These are phyloP conservation scores for Priceomyces castillae DNA, from an alignment of 805 yeast species.

Conservation along the genomic window DNA sequence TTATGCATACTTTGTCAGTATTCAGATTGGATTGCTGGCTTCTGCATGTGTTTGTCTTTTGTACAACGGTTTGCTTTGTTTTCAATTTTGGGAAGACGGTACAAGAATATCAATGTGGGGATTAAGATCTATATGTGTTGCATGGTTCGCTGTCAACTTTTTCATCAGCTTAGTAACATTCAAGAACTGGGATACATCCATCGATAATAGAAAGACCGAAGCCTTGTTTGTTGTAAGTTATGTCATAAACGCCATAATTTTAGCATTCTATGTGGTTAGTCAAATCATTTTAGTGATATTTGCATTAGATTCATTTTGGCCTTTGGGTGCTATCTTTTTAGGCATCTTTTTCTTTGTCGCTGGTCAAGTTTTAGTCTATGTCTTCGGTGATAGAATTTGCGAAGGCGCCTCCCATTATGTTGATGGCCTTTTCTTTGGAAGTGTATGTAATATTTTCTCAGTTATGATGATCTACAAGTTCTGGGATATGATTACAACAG, in stretches of 20 bases:
- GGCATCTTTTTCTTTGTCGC: constrained; percentile 70
- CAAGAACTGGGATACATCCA: constrained; percentile 53
- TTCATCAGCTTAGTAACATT: constrained; percentile 71
- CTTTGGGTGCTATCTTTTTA: constrained; percentile 75
- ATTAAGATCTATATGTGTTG: constrained; percentile 49
- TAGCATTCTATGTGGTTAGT: constrained; percentile 60
- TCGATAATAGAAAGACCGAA: constrained; percentile 54
- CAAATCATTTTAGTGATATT: constrained; percentile 67
- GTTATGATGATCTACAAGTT: constrained; percentile 94
- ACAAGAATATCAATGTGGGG: constrained; percentile 60
- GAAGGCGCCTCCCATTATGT: constrained; percentile 74
- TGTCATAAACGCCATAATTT: constrained; percentile 64
- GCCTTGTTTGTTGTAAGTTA: constrained; percentile 70
- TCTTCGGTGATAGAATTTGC: constrained; percentile 66
- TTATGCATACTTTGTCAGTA: constrained; percentile 79
- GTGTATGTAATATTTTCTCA: constrained; percentile 74
- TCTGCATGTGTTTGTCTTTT: constrained; percentile 68
- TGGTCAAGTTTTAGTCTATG: constrained; percentile 79
- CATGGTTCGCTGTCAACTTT: constrained; percentile 65
- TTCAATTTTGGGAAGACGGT: constrained; percentile 95
- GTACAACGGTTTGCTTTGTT: constrained; percentile 75
- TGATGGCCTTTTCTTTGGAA: constrained; percentile 86
- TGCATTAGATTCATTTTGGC: constrained; percentile 80
- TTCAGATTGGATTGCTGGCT: constrained; percentile 73
- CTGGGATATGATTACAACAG: constrained; percentile 95